Evolutionary conservation across 257 asterid species (phyloP).

Genomic region (Capsicum rhomboideum): DNA sequence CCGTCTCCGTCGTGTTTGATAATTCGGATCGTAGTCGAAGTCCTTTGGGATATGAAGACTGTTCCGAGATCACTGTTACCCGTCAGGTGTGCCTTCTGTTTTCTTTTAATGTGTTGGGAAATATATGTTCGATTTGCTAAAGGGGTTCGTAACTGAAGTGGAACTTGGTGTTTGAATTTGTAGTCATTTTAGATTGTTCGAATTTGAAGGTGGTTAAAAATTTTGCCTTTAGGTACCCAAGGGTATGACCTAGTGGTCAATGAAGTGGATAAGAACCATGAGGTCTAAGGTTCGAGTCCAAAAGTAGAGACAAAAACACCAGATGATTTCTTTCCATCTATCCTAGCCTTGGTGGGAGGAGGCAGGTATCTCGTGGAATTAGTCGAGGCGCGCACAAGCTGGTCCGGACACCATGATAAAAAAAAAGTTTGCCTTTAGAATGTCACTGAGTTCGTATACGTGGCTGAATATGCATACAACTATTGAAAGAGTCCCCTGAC

Average conservation of each 20-base stretch:
- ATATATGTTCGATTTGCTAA: not conserved
- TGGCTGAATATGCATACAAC: not conserved
- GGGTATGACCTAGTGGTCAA: no score
- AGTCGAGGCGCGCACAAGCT: no score
- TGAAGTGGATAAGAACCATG: no score
- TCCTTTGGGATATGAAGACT: conserved; percentile 92
- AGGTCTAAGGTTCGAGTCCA: no score
- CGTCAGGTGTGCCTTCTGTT: conserved; percentile 76
- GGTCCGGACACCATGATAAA: no score
- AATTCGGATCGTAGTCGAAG: conserved; percentile 77
- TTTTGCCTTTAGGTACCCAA: not conserved
- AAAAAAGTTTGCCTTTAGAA: not conserved
- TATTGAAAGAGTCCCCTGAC: not conserved
- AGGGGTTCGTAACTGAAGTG: not conserved
- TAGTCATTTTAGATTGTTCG: not conserved
- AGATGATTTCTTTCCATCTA: no score
- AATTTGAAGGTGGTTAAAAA: not conserved
- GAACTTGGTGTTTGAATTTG: not conserved
- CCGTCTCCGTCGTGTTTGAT: conserved; percentile 88
- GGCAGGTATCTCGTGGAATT: no score
- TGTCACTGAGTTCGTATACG: not conserved
- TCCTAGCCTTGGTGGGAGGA: no score
- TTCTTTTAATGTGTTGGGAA: not conserved
- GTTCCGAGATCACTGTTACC: conserved; percentile 84
- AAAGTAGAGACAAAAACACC: no score